These are phyloP conservation scores for Neoscytalidium dimidiatum DNA, from an alignment of 2,329 filamentous ascomycete genomes.

Conservation along the genomic window DNA sequence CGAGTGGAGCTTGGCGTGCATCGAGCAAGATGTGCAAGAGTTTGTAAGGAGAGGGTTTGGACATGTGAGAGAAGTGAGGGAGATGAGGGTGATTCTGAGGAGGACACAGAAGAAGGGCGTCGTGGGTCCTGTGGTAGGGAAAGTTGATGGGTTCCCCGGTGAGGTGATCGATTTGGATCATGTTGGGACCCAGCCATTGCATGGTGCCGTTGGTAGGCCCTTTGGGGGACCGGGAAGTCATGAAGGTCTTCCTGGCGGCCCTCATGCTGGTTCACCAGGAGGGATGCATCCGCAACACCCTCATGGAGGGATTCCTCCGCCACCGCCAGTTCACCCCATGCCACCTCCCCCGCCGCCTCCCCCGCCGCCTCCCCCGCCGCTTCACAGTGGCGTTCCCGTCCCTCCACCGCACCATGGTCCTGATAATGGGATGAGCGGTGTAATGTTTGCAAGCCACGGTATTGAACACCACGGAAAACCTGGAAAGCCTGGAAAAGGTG, in stretches of 20 bases:
- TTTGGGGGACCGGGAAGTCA: neutral
- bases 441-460: too few species aligned
- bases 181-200: neutral
- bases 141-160: neutral
- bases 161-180: neutral
- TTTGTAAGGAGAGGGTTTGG: neutral
- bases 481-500: neutral
- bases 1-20: conserved; percentile 9
- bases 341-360: neutral
- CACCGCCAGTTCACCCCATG: neutral
- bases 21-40: neutral
- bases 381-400: neutral
- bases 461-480: neutral
- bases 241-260: neutral
- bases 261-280: neutral
- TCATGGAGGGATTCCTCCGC: neutral
- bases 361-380: neutral
- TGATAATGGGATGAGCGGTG: neutral
- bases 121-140: neutral
- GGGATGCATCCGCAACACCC: neutral
- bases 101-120: neutral
- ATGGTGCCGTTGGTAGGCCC: neutral
- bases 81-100: conserved; percentile 14
- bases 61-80: neutral
- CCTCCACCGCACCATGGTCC: neutral